These are phyloP conservation scores for Trichoderma gracile DNA, from an alignment of 2,329 filamentous ascomycete species.

Conservation along the genomic window DNA sequence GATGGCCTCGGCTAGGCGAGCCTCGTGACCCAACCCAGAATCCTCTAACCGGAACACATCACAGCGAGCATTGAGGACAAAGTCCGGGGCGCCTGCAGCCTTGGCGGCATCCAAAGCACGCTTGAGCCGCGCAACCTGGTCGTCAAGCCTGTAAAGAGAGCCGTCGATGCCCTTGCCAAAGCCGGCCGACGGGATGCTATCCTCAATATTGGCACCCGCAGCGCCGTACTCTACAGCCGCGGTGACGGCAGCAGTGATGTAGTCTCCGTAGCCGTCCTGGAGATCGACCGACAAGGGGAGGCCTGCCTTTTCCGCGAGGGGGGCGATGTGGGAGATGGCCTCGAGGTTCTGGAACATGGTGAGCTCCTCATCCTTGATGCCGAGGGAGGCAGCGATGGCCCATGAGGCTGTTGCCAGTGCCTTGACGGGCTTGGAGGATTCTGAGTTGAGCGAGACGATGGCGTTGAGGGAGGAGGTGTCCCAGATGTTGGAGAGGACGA, in stretches of 20 bases:
- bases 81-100: conserved; percentile 53
- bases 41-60: conserved; percentile 50
- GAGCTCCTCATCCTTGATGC: conserved; percentile 50
- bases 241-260: conserved; percentile 47
- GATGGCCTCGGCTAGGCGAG: conserved; percentile 50
- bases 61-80: conserved; percentile 59
- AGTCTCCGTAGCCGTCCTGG: conserved; percentile 59
- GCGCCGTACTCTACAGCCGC: conserved; percentile 52
- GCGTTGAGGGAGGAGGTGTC: conserved; percentile 51
- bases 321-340: conserved; percentile 47
- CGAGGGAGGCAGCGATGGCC: conserved; percentile 50
- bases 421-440: conserved; percentile 39
- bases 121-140: conserved; percentile 51
- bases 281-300: conserved; percentile 59
- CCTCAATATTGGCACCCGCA: conserved; percentile 62
- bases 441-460: conserved; percentile 46
- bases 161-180: conserved; percentile 37
- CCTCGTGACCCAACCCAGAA: conserved; percentile 36
- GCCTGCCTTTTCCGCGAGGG: conserved; percentile 42
- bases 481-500: conserved; percentile 59
- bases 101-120: conserved; percentile 45
- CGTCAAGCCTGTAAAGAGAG: conserved; percentile 43
- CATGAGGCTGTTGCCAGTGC: conserved; percentile 54
- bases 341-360: conserved; percentile 53
- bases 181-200: conserved; percentile 44